These are phyloP conservation scores for Colletotrichum sp. DNA, from an alignment of 2,329 filamentous ascomycete species.

Conservation along the genomic window DNA sequence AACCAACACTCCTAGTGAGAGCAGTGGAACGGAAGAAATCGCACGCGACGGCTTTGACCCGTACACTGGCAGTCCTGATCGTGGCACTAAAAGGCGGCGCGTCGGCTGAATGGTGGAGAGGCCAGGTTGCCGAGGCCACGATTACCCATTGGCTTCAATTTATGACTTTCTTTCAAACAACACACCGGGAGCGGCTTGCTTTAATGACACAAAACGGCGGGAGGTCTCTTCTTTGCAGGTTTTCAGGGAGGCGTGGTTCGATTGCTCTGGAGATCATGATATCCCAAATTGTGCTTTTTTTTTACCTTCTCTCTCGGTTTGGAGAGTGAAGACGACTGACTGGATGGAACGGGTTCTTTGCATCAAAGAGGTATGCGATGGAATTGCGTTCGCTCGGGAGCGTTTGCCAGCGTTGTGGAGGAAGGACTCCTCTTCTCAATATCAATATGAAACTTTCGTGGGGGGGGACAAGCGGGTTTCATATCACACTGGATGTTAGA, in stretches of 20 bases:
- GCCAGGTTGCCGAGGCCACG: too few relatives aligned
- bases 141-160: background rate
- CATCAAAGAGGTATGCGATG: background rate
- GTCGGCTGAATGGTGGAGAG: conserved; percentile 22
- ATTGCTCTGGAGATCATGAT: conserved; percentile 6
- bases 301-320: background rate
- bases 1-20: conserved; percentile 46
- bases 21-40: conserved; percentile 57
- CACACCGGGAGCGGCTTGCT: background rate
- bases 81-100: conserved; percentile 43
- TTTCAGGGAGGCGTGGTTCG: background rate
- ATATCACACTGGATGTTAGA: background rate
- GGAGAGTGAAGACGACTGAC: background rate
- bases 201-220: conserved; percentile 6
- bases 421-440: background rate
- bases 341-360: background rate
- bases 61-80: conserved; percentile 26
- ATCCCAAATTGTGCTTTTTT: background rate
- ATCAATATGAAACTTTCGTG: background rate
- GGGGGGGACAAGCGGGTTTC: background rate
- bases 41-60: conserved; percentile 44
- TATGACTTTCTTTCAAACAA: background rate
- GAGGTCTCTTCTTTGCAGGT: background rate
- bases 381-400: background rate
- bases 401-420: background rate